phyloP scores from a whole-genome alignment of 192 early-diverging fungal genomes.

The Blastocladiella britannica region DNA sequence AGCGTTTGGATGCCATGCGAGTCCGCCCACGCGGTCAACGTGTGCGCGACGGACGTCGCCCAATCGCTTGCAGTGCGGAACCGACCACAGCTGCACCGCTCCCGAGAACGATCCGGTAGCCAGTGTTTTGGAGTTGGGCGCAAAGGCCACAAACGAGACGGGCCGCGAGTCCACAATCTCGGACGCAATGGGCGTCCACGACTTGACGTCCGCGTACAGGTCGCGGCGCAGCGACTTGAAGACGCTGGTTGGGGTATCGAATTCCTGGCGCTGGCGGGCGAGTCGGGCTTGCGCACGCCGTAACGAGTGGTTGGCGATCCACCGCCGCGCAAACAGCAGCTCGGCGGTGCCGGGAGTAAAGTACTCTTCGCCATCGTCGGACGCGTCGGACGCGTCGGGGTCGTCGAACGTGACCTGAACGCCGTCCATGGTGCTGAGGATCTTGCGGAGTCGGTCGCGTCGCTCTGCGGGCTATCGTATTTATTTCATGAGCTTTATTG shows the following conservation, averaged over 20 bases:
- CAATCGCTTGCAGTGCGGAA: slow-evolving; percentile 43
- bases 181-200: slow-evolving; percentile 47
- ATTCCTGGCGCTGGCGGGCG: neutral
- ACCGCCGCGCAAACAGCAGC: slow-evolving; percentile 42
- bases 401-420: slow-evolving; percentile 18
- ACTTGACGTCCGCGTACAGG: slow-evolving; percentile 12
- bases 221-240: neutral
- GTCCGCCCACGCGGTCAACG: slow-evolving; percentile 64
- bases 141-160: slow-evolving; percentile 49
- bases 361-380: slow-evolving; percentile 53
- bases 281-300: slow-evolving; percentile 8
- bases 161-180: slow-evolving; percentile 83
- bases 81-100: slow-evolving; percentile 62
- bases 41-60: slow-evolving; percentile 35
- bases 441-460: slow-evolving; percentile 52
- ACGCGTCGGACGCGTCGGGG: slow-evolving; percentile 25
- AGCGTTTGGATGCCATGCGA: slow-evolving; percentile 70
- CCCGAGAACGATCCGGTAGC: slow-evolving; percentile 75
- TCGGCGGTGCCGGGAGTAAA: slow-evolving; percentile 55
- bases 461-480: slow-evolving; percentile 42
- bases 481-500: neutral
- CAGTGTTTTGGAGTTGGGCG: slow-evolving; percentile 53
- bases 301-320: slow-evolving; percentile 54
- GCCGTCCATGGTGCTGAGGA: slow-evolving; percentile 36
- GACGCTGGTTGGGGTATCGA: neutral